Percentiles rank a stretch among this genome's conserved stretches.
These are phyloP conservation scores for Chaetomium olivaceum DNA, from an alignment of 2,329 filamentous ascomycete species.

Conservation along the genomic window DNA sequence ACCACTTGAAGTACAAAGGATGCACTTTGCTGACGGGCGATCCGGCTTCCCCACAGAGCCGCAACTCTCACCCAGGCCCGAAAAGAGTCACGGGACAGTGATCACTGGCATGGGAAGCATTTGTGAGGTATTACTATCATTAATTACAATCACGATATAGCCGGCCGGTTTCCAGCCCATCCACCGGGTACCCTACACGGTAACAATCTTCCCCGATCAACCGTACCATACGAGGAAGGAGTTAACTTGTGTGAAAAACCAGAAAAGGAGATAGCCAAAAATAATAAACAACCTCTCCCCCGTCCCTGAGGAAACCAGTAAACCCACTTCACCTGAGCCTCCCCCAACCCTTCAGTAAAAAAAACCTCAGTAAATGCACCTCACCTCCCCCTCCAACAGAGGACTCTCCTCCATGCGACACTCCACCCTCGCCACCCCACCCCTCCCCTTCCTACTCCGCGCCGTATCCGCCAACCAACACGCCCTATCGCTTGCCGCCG, in stretches of 20 bases:
- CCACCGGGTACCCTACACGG: background rate
- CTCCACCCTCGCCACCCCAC: conserved; percentile 28
- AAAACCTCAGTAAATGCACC: conserved; percentile 30
- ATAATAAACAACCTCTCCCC: background rate
- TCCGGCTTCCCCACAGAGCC: background rate
- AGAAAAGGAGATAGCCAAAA: background rate
- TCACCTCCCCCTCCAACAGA: conserved; percentile 35
- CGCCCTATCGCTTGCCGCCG: conserved; percentile 68
- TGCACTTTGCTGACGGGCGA: background rate
- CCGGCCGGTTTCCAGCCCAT: background rate
- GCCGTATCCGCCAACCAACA: conserved; percentile 51
- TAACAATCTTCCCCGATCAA: background rate
- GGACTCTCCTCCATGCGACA: conserved; percentile 34
- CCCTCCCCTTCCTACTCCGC: conserved; percentile 23
- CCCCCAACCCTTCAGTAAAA: background rate
- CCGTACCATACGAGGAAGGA: background rate
- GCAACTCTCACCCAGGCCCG: too few relatives aligned
- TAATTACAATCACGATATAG: background rate
- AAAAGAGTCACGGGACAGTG: too few relatives aligned
- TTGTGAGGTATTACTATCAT: background rate
- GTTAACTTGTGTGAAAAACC: background rate
- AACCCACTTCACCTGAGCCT: too few relatives aligned
- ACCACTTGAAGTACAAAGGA: background rate
- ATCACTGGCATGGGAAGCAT: too few relatives aligned
- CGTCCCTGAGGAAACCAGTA: too few relatives aligned